Percentiles rank a stretch among this genome's conserved stretches.
phyloP scores from a whole-genome alignment of 306 rosid genomes.

The Geum urbanum region DNA sequence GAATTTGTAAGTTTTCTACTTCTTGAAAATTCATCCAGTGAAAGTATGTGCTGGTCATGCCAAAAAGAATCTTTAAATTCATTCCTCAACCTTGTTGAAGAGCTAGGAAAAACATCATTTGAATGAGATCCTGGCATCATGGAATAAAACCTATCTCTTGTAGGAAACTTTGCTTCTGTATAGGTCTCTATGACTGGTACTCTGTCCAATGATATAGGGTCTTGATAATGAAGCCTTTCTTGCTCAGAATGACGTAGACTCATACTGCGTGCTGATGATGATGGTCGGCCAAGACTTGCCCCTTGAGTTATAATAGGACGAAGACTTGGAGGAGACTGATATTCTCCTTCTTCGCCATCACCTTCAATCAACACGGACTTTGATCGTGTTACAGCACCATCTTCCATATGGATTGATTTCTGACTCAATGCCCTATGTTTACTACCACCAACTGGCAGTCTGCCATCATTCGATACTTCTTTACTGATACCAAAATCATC shows the following conservation, averaged over 20 bases:
- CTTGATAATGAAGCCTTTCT: slow-evolving; percentile 43
- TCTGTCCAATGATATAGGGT: slow-evolving; percentile 39
- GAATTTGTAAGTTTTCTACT: slow-evolving; percentile 41
- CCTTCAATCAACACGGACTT: slow-evolving; percentile 22
- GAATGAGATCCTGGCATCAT: slow-evolving; percentile 43
- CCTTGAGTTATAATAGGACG: slow-evolving; percentile 29
- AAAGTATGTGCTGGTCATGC: slow-evolving; percentile 35
- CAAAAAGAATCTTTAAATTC: slow-evolving; percentile 44
- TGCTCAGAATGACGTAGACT: slow-evolving; percentile 39
- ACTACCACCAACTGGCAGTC: slow-evolving; percentile 40
- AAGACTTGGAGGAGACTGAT: slow-evolving; percentile 42
- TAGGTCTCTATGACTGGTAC: slow-evolving; percentile 35
- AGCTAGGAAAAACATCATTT: slow-evolving; percentile 40
- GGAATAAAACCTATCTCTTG: slow-evolving; percentile 38
- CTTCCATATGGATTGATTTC: slow-evolving; percentile 40
- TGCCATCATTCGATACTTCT: slow-evolving; percentile 43
- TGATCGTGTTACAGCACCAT: slow-evolving; percentile 33
- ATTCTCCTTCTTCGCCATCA: slow-evolving; percentile 29
- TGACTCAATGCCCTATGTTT: slow-evolving; percentile 35
- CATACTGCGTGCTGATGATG: slow-evolving; percentile 29
- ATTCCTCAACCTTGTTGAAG: slow-evolving; percentile 44
- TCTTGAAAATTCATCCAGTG: slow-evolving; percentile 48
- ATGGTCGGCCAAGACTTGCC: slow-evolving; percentile 41
- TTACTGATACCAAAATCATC: slow-evolving; percentile 35
- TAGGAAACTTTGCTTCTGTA: slow-evolving; percentile 40